Base-by-base conservation (phyloP, 768 basidiomycete genomes). In the Roridomyces roridus region DNA sequence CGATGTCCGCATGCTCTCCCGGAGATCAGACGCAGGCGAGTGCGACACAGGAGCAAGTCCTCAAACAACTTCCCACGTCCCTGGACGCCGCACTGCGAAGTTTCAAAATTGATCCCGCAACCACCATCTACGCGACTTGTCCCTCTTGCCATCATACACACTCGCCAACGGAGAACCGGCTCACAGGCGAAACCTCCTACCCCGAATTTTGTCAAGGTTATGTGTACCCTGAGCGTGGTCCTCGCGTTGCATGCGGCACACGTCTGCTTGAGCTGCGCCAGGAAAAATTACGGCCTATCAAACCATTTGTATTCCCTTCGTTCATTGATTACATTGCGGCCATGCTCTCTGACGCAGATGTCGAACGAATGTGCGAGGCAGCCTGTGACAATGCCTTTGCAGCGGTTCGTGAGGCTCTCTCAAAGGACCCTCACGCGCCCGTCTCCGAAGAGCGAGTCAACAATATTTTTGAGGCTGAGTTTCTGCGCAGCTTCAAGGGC, bases 401-500 rank as follows among this genome's bases (percentile, higher is more conserved):
- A 21, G 20, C 43, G 31, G 29, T 57, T n/a, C 42, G 44, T 20
- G 51, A 50, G 20, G 56, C 45, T 15, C 49, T 25, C 25, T 39
- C 40, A 9, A 24, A 26, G 31, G 42, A 51, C n/a, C 20, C 25
- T 26, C 9, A 28, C 15, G 43, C 20, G 23, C 25, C 43, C 43
- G 21, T 23, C 20, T 44, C 46, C 4, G 26, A 40, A 9, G 24
- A 40, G 20, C 17, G 12, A n/a, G 51, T 68, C 18, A 52, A 49
- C 12, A 42, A 60, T 35, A 29, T 66, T 10, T 69, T 67, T 26
- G 58, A 71, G 10, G 68, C 64, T 2, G 45, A 59, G 5, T 70
- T 71, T 46, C 47, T 74, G 11, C 48, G 46, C 7, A 59, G 45
- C 7, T 71, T 74, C 24, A 14, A 46, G 24, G 71, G 70, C 6